Percentiles rank a stretch among this genome's conserved stretches.
Conservation (phyloP, 2,329 filamentous ascomycete genomes). For the Stemphylium beticola region DNA sequence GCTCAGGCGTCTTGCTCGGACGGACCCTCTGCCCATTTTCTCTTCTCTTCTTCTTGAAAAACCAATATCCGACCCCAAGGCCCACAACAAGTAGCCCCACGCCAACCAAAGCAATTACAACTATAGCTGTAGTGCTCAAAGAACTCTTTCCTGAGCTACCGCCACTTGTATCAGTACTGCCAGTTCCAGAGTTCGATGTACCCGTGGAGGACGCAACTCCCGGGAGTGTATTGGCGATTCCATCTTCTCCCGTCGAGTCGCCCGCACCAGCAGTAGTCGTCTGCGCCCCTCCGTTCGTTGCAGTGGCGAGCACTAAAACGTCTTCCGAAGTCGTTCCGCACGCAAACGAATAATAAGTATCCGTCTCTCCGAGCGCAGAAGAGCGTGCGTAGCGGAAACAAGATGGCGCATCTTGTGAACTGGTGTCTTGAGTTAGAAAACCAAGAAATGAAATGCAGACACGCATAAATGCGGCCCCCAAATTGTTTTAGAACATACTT, state of each 20-base stretch:
- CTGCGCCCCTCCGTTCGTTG: background rate
- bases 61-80: background rate
- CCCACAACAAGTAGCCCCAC: background rate
- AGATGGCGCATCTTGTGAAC: constrained; percentile 6
- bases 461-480: no score
- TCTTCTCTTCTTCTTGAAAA: background rate
- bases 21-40: background rate
- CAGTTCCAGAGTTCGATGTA: background rate
- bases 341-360: constrained; percentile 5
- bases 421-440: background rate
- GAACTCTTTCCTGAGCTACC: background rate
- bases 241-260: background rate
- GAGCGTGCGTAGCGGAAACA: constrained; percentile 8
- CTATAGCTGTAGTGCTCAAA: constrained; percentile 4
- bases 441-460: background rate
- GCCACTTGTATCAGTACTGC: background rate
- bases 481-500: background rate
- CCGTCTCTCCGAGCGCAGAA: background rate
- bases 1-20: background rate
- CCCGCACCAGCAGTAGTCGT: background rate
- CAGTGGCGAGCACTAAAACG: constrained; percentile 6
- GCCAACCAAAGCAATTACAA: constrained; percentile 1
- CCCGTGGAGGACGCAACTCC: background rate
- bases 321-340: constrained; percentile 8
- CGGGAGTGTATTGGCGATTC: background rate